Evolutionary conservation across 164 flowering plant genomes (phyloP).

Genomic region (Kingdonia uniflora): DNA sequence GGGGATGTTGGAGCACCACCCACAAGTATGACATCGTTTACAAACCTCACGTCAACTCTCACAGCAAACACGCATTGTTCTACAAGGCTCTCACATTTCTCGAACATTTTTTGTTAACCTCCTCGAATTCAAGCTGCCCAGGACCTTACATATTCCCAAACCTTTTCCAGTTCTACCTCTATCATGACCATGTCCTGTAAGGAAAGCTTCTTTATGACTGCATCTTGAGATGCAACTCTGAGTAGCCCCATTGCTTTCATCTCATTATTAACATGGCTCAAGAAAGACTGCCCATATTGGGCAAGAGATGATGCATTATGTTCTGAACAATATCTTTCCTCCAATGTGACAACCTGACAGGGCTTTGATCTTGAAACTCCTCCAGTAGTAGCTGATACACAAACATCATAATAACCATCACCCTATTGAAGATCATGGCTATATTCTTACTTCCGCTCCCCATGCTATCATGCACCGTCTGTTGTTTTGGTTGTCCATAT

Average conservation of each 20-base stretch:
- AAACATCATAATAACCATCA: too few relatives aligned
- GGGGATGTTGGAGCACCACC: conserved; percentile 90
- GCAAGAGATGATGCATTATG: too few relatives aligned
- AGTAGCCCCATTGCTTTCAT: too few relatives aligned
- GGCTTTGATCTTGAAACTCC: conserved; percentile 82
- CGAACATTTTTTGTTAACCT: too few relatives aligned
- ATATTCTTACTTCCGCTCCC: conserved; percentile 80
- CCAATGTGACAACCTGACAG: conserved; percentile 59
- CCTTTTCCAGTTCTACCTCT: conserved; percentile 62
- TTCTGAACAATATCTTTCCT: conserved; percentile 79
- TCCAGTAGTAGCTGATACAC: conserved; percentile 81
- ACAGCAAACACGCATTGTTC: conserved; percentile 59
- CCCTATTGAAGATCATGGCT: too few relatives aligned
- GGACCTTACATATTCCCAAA: conserved; percentile 65
- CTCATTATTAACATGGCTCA: too few relatives aligned
- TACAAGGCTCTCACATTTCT: too few relatives aligned
- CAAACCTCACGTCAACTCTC: conserved; percentile 38
- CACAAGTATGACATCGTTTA: conserved; percentile 70
- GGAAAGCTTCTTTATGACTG: conserved; percentile 70
- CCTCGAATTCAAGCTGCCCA: too few relatives aligned
- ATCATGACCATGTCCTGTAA: conserved; percentile 33
- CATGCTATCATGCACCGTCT: conserved; percentile 41
- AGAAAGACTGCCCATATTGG: too few relatives aligned
- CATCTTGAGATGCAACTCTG: conserved; percentile 80
- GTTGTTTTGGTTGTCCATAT: conserved; percentile 83